Percentiles rank a stretch among this genome's conserved stretches.
phyloP scores from a whole-genome alignment of 2,329 filamentous ascomycete species.

The Waltergamsia citrina region DNA sequence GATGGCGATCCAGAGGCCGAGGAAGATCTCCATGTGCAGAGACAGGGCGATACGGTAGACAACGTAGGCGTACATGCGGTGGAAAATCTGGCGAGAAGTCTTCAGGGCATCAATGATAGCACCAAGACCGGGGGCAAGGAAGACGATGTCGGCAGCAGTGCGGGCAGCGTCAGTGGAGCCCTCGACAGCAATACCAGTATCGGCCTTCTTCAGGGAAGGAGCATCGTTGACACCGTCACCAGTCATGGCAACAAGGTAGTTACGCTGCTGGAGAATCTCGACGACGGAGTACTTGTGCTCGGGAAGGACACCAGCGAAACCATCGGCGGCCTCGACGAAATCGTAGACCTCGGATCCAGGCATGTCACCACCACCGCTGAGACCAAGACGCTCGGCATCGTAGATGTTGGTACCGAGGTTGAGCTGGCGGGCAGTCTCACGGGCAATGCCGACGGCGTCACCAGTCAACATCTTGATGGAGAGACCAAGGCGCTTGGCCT shows the following conservation, averaged over 20 bases:
- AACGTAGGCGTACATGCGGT: constrained; percentile 94
- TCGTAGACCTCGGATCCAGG: constrained; percentile 89
- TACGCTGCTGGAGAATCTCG: constrained; percentile 87
- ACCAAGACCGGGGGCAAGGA: constrained; percentile 82
- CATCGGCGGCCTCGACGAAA: constrained; percentile 91
- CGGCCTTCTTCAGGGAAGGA: constrained; percentile 87
- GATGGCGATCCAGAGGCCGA: constrained; percentile 86
- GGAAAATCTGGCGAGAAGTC: constrained; percentile 90
- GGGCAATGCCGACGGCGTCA: constrained; percentile 86
- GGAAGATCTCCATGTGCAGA: constrained; percentile 83
- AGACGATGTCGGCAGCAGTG: constrained; percentile 87
- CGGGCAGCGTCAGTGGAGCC: constrained; percentile 85
- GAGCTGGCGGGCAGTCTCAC: constrained; percentile 84
- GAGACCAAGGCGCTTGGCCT: constrained; percentile 78
- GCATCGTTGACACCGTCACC: constrained; percentile 94
- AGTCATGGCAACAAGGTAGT: constrained; percentile 92
- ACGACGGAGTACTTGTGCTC: constrained; percentile 95
- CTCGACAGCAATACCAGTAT: constrained; percentile 92
- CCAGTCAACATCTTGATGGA: constrained; percentile 96
- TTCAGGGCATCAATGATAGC: constrained; percentile 90
- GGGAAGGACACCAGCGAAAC: constrained; percentile 89
- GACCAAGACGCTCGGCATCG: constrained; percentile 85
- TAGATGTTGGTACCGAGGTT: constrained; percentile 90
- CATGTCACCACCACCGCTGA: constrained; percentile 86
- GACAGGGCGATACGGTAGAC: constrained; percentile 92